Percentiles rank a stretch among this genome's conserved stretches.
These are phyloP conservation scores for Pseudopediastrum boryanum DNA, from an alignment of 139 green algal genomes.

Conservation along the genomic window DNA sequence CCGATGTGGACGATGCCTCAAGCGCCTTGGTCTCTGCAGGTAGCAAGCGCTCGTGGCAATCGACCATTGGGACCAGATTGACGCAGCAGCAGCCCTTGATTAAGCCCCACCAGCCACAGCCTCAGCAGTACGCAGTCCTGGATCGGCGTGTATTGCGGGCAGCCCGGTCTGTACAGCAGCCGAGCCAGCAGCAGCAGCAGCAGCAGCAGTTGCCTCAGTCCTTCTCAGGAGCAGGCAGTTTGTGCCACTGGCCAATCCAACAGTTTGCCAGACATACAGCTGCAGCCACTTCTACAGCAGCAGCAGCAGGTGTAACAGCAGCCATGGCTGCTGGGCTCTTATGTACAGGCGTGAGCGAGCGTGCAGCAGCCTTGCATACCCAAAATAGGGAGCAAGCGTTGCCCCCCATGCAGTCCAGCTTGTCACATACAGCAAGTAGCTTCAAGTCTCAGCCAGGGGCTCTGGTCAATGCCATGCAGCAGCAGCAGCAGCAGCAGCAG, in stretches of 20 bases:
- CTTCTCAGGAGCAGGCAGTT: not conserved
- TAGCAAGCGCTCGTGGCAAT: no score
- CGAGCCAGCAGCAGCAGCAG: constrained; percentile 19
- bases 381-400: not conserved
- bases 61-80: not conserved
- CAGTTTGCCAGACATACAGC: no score
- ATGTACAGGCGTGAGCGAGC: no score
- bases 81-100: not conserved
- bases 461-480: not conserved
- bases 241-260: no score
- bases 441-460: not conserved
- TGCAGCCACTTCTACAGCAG: no score
- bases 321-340: not conserved
- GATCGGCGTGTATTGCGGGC: not conserved
- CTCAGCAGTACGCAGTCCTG: no score
- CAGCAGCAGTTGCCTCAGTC: constrained; percentile 12
- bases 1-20: no score
- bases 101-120: no score
- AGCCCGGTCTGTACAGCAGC: not conserved
- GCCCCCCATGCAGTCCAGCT: not conserved
- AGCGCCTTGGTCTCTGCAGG: no score
- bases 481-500: constrained; percentile 29
- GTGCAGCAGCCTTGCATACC: not conserved
- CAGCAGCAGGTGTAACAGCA: not conserved
- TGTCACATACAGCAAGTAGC: not conserved